Base-by-base conservation (phyloP, 306 rosid genomes). In the Nissolia schottii region DNA sequence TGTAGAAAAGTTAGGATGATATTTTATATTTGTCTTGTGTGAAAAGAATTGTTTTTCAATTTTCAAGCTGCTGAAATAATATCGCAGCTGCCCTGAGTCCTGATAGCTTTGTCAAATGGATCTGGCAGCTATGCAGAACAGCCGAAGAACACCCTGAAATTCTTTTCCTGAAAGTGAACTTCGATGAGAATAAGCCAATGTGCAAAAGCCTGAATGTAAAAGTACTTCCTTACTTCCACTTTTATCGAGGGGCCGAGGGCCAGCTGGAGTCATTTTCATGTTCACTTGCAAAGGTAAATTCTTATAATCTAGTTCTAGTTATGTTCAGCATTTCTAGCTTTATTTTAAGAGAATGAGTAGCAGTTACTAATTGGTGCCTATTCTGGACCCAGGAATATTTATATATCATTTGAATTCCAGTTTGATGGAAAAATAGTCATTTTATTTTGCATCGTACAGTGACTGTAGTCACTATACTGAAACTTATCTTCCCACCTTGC, bases 171-270 rank as follows among this genome's bases (percentile, higher is more conserved):
- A 95, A 95, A 84, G 92, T 95, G 62, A 91, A 95, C 60, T 95
- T 95, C 81, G 99, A 95, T 70, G 99, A 95, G 87, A 95, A 95
- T 70, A 95, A 95, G 83, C 90, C 89, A 14, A 95, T 95, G 99
- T 95, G 99, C 86, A 91, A 88, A 81, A 89, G 97, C 75, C 45
- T 95, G 89, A 91, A 89, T 58, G 99, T 95, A 59, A 95, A 79
- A 91, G 97, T 91, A 54, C 97, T 95, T 82, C 99, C 99, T 66
- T 95, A 76, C 77, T 95, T 95, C 88, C 99, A 92, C 80, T 95
- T 95, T 54, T 95, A 95, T 77, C 94, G 97, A 57, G 99, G 96
- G 66, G 96, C 97, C 14, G 96, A 91, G 20, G 96, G 99, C 35
- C 96, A 87, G 74, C 81, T 91, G 61, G 97, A 95, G 74, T 79